phyloP scores from a whole-genome alignment of 148 eudicot species.

The Dianthus caryophyllus region DNA sequence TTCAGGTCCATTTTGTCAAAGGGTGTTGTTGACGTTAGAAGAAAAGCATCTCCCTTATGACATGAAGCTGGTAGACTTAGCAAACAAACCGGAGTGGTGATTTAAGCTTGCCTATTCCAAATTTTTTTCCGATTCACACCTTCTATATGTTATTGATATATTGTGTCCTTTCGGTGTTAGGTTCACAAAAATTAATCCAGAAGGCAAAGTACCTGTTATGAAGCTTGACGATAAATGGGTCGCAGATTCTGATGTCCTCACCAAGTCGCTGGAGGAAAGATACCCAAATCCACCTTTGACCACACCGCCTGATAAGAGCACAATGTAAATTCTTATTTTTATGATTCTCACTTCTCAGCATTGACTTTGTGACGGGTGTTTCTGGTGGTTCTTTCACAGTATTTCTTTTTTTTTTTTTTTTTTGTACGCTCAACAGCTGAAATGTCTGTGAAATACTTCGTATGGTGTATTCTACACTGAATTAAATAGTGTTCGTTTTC shows the following conservation, averaged over 20 bases:
- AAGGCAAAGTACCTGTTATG: slow-evolving; percentile 85
- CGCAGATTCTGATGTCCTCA: slow-evolving; percentile 87
- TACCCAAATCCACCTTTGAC: slow-evolving; percentile 73
- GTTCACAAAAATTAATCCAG: slow-evolving; percentile 74
- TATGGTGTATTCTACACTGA: neutral
- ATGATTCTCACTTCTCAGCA: too few relatives aligned
- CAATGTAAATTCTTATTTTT: slow-evolving; percentile 44
- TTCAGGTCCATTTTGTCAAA: slow-evolving; percentile 88
- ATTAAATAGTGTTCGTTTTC: neutral
- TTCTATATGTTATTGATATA: neutral
- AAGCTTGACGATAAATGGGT: slow-evolving; percentile 90
- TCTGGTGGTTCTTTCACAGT: neutral
- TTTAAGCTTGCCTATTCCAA: neutral
- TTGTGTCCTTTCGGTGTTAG: slow-evolving; percentile 25
- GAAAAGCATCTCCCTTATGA: slow-evolving; percentile 88
- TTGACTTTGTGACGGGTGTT: neutral
- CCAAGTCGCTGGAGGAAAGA: slow-evolving; percentile 70
- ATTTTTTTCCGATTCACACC: neutral
- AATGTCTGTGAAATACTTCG: neutral
- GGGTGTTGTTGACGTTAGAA: slow-evolving; percentile 80
- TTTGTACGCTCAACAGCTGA: neutral
- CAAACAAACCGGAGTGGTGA: slow-evolving; percentile 84
- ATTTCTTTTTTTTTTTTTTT: neutral
- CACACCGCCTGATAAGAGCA: slow-evolving; percentile 76
- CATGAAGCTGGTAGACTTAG: slow-evolving; percentile 64